These are phyloP conservation scores for Mrakia frigida DNA, from an alignment of 768 basidiomycete genomes.

Conservation along the genomic window DNA sequence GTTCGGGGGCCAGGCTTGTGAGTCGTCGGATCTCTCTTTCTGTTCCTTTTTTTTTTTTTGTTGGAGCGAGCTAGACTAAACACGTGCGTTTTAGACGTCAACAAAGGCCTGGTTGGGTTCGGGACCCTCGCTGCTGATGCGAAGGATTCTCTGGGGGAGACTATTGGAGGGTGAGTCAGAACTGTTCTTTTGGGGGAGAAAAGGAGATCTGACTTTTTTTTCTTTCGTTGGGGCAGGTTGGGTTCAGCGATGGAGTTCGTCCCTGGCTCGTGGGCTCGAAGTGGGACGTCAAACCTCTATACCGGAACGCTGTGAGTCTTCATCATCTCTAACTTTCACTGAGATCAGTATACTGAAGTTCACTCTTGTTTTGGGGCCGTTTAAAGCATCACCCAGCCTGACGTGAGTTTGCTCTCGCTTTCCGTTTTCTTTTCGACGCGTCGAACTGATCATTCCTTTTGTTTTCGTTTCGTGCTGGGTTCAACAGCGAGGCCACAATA, in stretches of 20 bases:
- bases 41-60: background rate
- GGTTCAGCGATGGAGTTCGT: constrained; percentile 23
- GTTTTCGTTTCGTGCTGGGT: too few relatives aligned
- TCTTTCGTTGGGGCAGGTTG: background rate
- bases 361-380: too few relatives aligned
- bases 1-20: constrained; percentile 2
- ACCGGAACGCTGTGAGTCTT: constrained; percentile 51
- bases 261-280: constrained; percentile 22
- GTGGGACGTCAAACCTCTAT: constrained; percentile 7
- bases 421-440: background rate
- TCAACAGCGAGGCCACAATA: constrained; percentile 20
- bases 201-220: too few relatives aligned
- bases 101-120: constrained; percentile 40
- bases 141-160: constrained; percentile 36
- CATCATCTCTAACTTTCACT: background rate
- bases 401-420: background rate
- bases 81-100: constrained; percentile 33
- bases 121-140: constrained; percentile 34
- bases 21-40: background rate
- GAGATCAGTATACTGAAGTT: too few relatives aligned
- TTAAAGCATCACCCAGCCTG: constrained; percentile 1
- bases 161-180: constrained; percentile 29
- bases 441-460: background rate
- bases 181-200: too few relatives aligned
- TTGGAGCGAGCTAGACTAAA: background rate